Conservation (phyloP, 441 rosid genomes). For the Adansonia gregorii region DNA sequence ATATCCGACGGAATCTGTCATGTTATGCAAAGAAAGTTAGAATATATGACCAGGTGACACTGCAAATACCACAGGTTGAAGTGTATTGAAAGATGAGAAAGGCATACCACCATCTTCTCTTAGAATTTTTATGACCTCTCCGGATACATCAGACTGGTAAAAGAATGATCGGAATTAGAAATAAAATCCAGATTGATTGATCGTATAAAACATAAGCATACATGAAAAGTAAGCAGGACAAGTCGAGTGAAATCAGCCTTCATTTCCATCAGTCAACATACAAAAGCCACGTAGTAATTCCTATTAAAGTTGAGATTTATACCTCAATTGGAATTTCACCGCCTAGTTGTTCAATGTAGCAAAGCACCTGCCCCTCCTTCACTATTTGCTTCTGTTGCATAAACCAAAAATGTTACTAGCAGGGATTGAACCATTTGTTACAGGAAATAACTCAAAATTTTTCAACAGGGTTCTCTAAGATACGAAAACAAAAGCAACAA, state of each 20-base stretch:
- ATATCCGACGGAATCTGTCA: conserved; percentile 79
- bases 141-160: conserved; percentile 74
- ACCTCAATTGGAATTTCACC: conserved; percentile 79
- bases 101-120: conserved; percentile 78
- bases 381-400: conserved; percentile 70
- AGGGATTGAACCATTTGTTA: background rate
- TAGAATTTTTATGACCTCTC: conserved; percentile 77
- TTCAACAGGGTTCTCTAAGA: background rate
- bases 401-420: conserved; percentile 26
- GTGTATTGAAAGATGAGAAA: conserved; percentile 25
- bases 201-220: background rate
- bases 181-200: conserved; percentile 16
- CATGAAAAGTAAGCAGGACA: background rate
- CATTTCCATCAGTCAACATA: background rate
- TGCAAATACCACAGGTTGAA: background rate
- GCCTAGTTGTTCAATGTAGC: conserved; percentile 89
- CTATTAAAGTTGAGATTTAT: conserved; percentile 10
- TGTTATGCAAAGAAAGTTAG: conserved; percentile 19
- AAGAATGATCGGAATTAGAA: background rate
- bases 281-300: background rate
- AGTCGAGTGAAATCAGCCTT: background rate
- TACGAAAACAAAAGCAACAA: background rate
- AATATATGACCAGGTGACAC: background rate
- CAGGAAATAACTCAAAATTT: background rate
- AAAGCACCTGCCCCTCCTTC: conserved; percentile 87